Evolutionary conservation across 192 early-diverging fungal species (phyloP).

Genomic region (Phycomyces blakesleeanus): DNA sequence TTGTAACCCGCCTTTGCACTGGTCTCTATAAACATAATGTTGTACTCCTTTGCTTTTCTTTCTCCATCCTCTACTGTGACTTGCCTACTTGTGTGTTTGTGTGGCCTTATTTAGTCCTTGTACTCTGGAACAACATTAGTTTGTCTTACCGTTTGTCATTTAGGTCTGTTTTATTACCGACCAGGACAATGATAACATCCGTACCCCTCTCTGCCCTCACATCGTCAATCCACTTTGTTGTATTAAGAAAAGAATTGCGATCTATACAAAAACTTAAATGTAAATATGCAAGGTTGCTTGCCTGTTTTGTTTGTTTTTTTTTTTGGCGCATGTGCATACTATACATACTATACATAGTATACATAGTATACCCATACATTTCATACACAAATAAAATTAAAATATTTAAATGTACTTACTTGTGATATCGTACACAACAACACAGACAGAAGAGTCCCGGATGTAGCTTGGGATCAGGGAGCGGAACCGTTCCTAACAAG

Average conservation of each 20-base stretch:
- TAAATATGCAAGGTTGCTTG: too few relatives aligned
- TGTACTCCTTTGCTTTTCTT: conserved; percentile 93
- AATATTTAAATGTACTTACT: too few relatives aligned
- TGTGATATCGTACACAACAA: conserved; percentile 97
- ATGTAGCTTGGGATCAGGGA: conserved; percentile 97
- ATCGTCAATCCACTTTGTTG: conserved; percentile 98
- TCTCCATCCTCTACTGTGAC: conserved; percentile 97
- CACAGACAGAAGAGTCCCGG: conserved; percentile 94
- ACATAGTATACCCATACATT: too few relatives aligned
- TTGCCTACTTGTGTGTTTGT: conserved; percentile 46
- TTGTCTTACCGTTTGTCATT: conserved; percentile 77
- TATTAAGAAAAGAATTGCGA: conserved; percentile 95
- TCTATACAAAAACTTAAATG: too few relatives aligned
- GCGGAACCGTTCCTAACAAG: conserved; percentile 87
- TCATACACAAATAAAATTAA: too few relatives aligned
- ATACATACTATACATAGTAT: too few relatives aligned
- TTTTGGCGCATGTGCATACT: too few relatives aligned
- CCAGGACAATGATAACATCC: conserved; percentile 97
- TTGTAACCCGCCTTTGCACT: conserved; percentile 98
- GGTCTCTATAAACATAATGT: conserved; percentile 99
- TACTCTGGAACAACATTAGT: neutral
- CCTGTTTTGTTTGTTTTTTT: too few relatives aligned
- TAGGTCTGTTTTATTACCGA: conserved; percentile 99
- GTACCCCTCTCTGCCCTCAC: conserved; percentile 97
- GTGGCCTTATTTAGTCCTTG: neutral